Conservation (phyloP, 2,329 filamentous ascomycete genomes). For the Stemphylium lycopersici region DNA sequence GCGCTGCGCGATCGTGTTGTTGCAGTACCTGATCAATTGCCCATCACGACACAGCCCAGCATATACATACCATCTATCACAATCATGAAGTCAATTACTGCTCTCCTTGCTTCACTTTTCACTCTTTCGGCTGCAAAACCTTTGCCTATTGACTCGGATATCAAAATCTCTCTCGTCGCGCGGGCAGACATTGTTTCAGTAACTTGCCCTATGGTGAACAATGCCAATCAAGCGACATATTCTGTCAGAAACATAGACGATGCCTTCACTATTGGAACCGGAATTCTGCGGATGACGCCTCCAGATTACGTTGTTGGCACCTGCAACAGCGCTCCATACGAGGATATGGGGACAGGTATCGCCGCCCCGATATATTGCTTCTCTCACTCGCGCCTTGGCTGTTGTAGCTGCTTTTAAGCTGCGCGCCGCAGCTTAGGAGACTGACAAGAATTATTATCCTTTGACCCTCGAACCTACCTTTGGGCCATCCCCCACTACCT, state of each 20-base stretch:
- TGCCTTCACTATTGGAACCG: not conserved
- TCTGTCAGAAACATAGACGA: not conserved
- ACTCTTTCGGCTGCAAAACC: not conserved
- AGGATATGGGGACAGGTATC: too few species aligned
- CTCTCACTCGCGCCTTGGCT: too few species aligned
- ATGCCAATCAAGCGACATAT: not conserved
- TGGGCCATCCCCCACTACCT: too few species aligned
- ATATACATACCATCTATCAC: not conserved
- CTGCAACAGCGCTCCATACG: too few species aligned
- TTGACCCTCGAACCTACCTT: too few species aligned
- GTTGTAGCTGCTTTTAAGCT: too few species aligned
- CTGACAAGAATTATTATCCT: too few species aligned
- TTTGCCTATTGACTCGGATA: not conserved
- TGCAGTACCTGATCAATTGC: too few species aligned
- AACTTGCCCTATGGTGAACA: not conserved
- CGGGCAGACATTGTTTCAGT: not conserved
- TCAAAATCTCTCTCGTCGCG: not conserved
- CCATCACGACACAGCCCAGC: not conserved
- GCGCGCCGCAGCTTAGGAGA: too few species aligned
- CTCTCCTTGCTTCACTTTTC: not conserved
- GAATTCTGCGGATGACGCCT: not conserved
- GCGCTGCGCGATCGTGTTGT: not conserved
- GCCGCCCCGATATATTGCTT: too few species aligned
- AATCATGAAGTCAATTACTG: not conserved
- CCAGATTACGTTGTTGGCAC: not conserved